Conservation (phyloP, 2,329 filamentous ascomycete species). For the Fusarium globosum region DNA sequence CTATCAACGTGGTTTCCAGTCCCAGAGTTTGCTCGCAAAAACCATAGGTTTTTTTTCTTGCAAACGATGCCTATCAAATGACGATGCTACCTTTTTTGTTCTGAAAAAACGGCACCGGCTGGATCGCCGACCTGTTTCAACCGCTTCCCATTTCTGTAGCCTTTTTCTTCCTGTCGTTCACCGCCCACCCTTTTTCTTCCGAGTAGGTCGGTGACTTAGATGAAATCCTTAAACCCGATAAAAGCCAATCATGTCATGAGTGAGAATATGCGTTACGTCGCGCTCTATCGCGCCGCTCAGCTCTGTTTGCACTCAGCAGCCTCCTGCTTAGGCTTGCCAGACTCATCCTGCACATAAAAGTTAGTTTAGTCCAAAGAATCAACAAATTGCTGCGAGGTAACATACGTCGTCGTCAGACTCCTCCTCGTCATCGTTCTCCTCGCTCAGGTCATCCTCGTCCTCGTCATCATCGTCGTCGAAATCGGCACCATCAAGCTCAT, state of each 20-base stretch:
- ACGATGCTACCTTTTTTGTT: conserved; percentile 42
- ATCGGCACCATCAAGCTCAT: conserved; percentile 84
- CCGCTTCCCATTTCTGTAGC: conserved; percentile 45
- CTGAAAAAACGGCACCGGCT: conserved; percentile 45
- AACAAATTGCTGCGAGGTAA: not conserved
- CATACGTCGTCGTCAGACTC: conserved; percentile 83
- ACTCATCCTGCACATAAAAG: conserved; percentile 73
- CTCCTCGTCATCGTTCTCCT: conserved; percentile 85
- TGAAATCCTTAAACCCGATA: conserved; percentile 39
- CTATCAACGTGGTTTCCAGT: conserved; percentile 44
- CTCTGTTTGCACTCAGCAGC: conserved; percentile 97
- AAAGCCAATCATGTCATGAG: conserved; percentile 44
- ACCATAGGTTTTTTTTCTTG: conserved; percentile 36
- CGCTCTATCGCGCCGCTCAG: conserved; percentile 63
- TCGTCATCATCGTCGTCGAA: conserved; percentile 94
- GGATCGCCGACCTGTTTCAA: conserved; percentile 41
- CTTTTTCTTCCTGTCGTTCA: conserved; percentile 42
- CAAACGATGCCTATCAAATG: conserved; percentile 46
- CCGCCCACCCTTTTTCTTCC: conserved; percentile 35
- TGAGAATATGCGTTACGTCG: conserved; percentile 30
- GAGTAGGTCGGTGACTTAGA: conserved; percentile 38
- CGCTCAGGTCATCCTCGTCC: conserved; percentile 86
- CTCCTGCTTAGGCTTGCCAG: conserved; percentile 92
- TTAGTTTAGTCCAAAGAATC: conserved; percentile 8
- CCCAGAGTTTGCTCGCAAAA: conserved; percentile 41